phyloP scores from a whole-genome alignment of 805 yeast species.

The Cyberlindnera americana region DNA sequence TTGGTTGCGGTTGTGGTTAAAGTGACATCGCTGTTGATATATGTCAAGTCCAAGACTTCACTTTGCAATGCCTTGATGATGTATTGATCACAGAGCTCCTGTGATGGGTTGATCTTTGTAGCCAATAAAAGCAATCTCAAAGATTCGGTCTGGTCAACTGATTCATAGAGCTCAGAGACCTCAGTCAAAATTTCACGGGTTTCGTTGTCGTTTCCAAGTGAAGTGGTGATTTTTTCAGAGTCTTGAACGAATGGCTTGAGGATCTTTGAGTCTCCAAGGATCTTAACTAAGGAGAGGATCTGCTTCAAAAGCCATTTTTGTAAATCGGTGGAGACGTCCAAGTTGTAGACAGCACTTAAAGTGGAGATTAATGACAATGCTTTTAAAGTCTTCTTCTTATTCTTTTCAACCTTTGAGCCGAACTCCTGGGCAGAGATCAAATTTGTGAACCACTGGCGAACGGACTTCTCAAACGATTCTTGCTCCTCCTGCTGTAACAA shows the following conservation, averaged over 20 bases:
- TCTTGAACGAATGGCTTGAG: slow-evolving; percentile 14
- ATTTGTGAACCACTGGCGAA: slow-evolving; percentile 13
- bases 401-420: slow-evolving; percentile 16
- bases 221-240: slow-evolving; percentile 4
- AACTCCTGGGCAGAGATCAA: slow-evolving; percentile 25
- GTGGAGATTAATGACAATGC: slow-evolving; percentile 14
- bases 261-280: slow-evolving; percentile 12
- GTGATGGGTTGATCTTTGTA: slow-evolving; percentile 8
- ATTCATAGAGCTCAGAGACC: slow-evolving; percentile 8
- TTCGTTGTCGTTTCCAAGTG: slow-evolving; percentile 6
- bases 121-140: slow-evolving; percentile 13
- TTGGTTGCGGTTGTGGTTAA: slow-evolving; percentile 8
- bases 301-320: slow-evolving; percentile 10
- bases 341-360: slow-evolving; percentile 14
- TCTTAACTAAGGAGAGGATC: slow-evolving; percentile 10
- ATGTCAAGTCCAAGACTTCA: slow-evolving; percentile 13
- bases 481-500: slow-evolving; percentile 11
- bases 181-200: slow-evolving; percentile 7
- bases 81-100: slow-evolving; percentile 6
- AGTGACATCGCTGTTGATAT: slow-evolving; percentile 4
- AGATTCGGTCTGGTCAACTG: slow-evolving; percentile 10
- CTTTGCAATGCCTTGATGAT: slow-evolving; percentile 10
- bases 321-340: slow-evolving; percentile 7
- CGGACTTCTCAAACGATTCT: slow-evolving; percentile 11
- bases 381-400: slow-evolving; percentile 22